These are phyloP conservation scores for Symbiodinium pilosum DNA, from an alignment of 73 alveolate species.

Conservation along the genomic window DNA sequence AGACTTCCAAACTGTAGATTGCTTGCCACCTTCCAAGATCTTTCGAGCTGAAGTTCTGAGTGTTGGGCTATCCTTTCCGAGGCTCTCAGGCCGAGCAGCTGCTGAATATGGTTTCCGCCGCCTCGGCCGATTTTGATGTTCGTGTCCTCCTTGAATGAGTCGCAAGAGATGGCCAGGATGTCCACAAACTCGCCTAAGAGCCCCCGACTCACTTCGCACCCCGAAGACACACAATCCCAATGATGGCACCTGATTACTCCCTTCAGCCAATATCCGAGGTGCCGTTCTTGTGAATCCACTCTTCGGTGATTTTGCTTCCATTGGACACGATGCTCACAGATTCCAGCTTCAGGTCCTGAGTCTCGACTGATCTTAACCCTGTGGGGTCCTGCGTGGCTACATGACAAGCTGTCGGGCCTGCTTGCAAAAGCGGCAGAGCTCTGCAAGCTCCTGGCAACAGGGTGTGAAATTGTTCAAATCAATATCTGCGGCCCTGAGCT, in stretches of 20 bases:
- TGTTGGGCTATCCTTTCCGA: no score
- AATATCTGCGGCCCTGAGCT: no score
- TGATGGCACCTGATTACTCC: no score
- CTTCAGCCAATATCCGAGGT: background rate
- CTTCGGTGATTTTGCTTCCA: slow-evolving; percentile 61
- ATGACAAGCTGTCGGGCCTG: background rate
- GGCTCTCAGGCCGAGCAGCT: background rate
- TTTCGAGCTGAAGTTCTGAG: no score
- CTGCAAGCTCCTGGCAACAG: background rate
- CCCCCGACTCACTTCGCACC: no score
- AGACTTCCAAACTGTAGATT: no score
- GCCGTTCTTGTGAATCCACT: background rate
- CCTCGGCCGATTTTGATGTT: slow-evolving; percentile 61
- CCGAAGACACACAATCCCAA: background rate
- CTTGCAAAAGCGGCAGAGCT: slow-evolving; percentile 8
- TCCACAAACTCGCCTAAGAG: slow-evolving; percentile 96
- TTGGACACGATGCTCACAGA: slow-evolving; percentile 95
- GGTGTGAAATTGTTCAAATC: no score
- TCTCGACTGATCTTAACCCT: no score
- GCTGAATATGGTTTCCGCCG: slow-evolving; percentile 17
- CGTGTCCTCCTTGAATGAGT: slow-evolving; percentile 96
- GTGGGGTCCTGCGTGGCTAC: no score
- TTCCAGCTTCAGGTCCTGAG: slow-evolving; percentile 95
- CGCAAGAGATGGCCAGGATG: slow-evolving; percentile 97
- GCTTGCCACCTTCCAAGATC: no score